Evolutionary conservation across 2,329 filamentous ascomycete genomes (phyloP).

Genomic region (Chaetomium sp.): DNA sequence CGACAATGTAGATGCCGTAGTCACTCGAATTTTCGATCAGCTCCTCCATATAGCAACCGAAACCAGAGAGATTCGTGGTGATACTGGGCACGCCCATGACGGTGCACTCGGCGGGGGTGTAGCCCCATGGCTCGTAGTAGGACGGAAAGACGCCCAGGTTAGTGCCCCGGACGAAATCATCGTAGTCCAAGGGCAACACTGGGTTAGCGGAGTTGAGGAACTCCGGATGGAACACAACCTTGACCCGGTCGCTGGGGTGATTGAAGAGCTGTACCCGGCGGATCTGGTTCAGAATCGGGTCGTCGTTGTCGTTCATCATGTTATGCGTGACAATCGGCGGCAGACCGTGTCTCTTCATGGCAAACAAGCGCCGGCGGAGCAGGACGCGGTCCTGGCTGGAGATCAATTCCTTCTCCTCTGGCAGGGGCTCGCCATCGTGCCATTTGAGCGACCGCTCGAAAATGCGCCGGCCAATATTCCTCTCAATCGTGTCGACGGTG

Average conservation of each 20-base stretch:
- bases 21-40: conserved; percentile 96
- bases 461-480: conserved; percentile 84
- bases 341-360: conserved; percentile 86
- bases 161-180: conserved; percentile 95
- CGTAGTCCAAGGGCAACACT: conserved; percentile 91
- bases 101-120: conserved; percentile 95
- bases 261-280: conserved; percentile 96
- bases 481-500: conserved; percentile 87
- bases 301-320: conserved; percentile 90
- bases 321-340: conserved; percentile 98
- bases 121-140: conserved; percentile 99
- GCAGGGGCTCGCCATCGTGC: conserved; percentile 89
- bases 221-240: conserved; percentile 96
- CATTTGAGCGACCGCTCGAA: conserved; percentile 92
- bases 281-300: conserved; percentile 93
- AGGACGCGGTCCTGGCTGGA: conserved; percentile 88
- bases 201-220: conserved; percentile 95
- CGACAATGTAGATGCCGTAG: conserved; percentile 98
- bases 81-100: conserved; percentile 99
- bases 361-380: conserved; percentile 83
- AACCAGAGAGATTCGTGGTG: conserved; percentile 94
- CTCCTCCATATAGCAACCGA: conserved; percentile 99
- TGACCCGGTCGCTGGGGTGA: conserved; percentile 88
- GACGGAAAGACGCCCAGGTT: conserved; percentile 94
- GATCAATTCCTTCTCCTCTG: conserved; percentile 94